These are phyloP conservation scores for Globomyces pollinis-pini DNA, from an alignment of 192 early-diverging fungal genomes.

Conservation along the genomic window DNA sequence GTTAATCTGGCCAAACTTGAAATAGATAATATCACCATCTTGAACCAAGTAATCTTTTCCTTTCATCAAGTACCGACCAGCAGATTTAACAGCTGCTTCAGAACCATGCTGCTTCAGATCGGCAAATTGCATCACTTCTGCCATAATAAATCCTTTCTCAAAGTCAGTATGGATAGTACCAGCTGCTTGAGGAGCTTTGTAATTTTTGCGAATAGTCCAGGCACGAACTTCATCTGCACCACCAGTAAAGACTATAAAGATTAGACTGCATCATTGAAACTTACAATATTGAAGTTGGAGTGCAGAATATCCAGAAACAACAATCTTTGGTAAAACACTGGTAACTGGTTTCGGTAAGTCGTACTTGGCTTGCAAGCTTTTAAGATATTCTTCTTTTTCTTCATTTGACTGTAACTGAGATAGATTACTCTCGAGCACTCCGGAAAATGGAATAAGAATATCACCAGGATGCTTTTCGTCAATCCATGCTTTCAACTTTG, in stretches of 20 bases:
- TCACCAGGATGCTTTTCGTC: slow-evolving; percentile 86
- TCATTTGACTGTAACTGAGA: slow-evolving; percentile 37
- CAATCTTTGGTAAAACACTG: slow-evolving; percentile 80
- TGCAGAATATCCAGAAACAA: slow-evolving; percentile 81
- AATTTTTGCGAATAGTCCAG: slow-evolving; percentile 79
- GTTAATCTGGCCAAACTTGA: slow-evolving; percentile 30
- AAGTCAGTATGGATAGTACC: slow-evolving; percentile 90
- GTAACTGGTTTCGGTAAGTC: slow-evolving; percentile 22
- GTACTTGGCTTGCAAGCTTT: slow-evolving; percentile 54
- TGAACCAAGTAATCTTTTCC: slow-evolving; percentile 88
- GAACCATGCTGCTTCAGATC: slow-evolving; percentile 77
- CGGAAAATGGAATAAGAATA: slow-evolving; percentile 86
- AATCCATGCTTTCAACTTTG: slow-evolving; percentile 87
- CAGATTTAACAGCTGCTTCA: slow-evolving; percentile 85
- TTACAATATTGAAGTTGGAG: slow-evolving; percentile 81
- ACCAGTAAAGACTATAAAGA: slow-evolving; percentile 80
- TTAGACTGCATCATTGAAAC: neutral
- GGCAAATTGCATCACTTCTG: slow-evolving; percentile 80
- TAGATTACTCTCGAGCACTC: slow-evolving; percentile 66
- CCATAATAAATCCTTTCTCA: slow-evolving; percentile 83
- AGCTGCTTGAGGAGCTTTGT: slow-evolving; percentile 86
- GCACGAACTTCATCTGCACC: slow-evolving; percentile 86
- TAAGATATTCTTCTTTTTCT: slow-evolving; percentile 54
- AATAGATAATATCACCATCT: slow-evolving; percentile 84
- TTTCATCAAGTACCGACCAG: slow-evolving; percentile 83